These are phyloP conservation scores for Lachancea sp. DNA, from an alignment of 805 yeast species.

Conservation along the genomic window DNA sequence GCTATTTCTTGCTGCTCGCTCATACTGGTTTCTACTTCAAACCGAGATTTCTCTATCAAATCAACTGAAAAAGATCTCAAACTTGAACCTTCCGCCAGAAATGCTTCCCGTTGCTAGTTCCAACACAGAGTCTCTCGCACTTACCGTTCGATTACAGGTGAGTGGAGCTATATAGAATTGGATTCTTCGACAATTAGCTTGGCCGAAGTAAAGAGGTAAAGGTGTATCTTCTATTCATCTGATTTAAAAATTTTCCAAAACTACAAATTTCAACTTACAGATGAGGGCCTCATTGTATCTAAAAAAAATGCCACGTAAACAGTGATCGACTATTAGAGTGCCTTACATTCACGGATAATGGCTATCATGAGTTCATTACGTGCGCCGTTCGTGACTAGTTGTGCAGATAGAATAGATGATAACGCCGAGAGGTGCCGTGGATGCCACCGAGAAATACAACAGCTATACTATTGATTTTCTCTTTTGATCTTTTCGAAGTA, in stretches of 20 bases:
- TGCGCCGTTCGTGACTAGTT: too few species aligned
- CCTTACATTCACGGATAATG: too few species aligned
- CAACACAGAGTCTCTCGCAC: conserved; percentile 6
- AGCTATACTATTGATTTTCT: too few species aligned
- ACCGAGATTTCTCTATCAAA: conserved; percentile 9
- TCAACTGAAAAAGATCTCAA: conserved; percentile 2
- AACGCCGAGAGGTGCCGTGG: too few species aligned
- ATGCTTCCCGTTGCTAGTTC: conserved; percentile 8
- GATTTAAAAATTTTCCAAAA: conserved; percentile 3
- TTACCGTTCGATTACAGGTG: not conserved
- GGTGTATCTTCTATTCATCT: not conserved
- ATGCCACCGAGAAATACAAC: too few species aligned
- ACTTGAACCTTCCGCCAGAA: conserved; percentile 5
- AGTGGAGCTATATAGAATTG: conserved; percentile 2
- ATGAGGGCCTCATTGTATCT: not conserved
- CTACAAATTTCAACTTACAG: not conserved
- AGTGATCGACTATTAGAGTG: too few species aligned
- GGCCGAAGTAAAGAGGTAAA: not conserved
- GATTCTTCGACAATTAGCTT: not conserved
- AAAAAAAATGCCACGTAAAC: too few species aligned
- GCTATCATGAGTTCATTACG: too few species aligned
- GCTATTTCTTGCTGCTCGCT: conserved; percentile 10
- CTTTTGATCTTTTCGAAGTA: too few species aligned
- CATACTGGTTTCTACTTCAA: conserved; percentile 2
- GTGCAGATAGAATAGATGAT: too few species aligned